Evolutionary conservation across 768 basidiomycete genomes (phyloP), one percentile per base, ranked within the genome.

Genomic region (Hirschioporus abietinus): DNA sequence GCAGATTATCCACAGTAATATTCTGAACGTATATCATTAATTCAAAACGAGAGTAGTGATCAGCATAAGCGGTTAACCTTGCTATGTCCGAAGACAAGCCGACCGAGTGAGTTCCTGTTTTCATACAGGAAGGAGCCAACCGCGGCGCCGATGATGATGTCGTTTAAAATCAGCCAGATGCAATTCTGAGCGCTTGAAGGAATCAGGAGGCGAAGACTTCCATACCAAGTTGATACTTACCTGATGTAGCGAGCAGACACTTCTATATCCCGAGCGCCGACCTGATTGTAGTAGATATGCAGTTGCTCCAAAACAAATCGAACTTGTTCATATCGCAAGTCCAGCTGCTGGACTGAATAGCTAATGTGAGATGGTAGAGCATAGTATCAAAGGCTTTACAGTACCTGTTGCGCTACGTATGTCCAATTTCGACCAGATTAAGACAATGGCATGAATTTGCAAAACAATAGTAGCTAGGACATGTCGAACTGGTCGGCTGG

Each of bases 131-230:
- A 87, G 0, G 86, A 76, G 0, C 91, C 88, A 34, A 92, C 78
- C 0, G 90, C 89, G 58, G 85, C 76, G 0, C 96, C 96, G 30
- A 97, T 81, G 27, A 94, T 94, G 27, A 95, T 75, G 73, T 99
- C 96, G 76, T 98, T 98, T 70, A 94, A 74, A 30, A 95, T 84
- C 1, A 96, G 80, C 96, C 96, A 99, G 1, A 96, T 81, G 34
- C 86, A 88, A 72, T 96, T 97, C 80, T 93, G 96, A 74, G 96
- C 95, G 63, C 93, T 95, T 64, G 25, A 58, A 30, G 60, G 18
- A 65, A 30, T n/a, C 24, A 36, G 52, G 64, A 35, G 34, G 12
- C 23, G 35, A 8, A 24, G 36, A 58, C 42, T 24, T n/a, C 6
- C 52, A 20, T 18, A 17, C 65, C 42, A 62, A 27, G 23, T 57